Base-by-base conservation (phyloP, 2,329 filamentous ascomycete species). In the Colletotrichum sp. region DNA sequence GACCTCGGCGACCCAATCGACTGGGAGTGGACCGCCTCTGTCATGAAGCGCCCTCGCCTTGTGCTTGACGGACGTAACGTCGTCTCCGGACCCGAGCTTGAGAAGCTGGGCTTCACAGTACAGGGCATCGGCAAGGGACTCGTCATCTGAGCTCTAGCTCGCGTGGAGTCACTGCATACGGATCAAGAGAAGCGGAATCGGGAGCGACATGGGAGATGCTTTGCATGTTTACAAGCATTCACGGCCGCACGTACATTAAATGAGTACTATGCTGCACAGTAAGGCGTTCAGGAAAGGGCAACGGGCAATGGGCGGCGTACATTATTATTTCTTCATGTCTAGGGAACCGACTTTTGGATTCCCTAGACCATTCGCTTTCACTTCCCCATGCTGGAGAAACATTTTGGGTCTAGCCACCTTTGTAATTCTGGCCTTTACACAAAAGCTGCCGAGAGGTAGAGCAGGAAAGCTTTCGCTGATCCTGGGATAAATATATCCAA, bases 1-100 rank as follows among this genome's bases (percentile, higher is more conserved):
- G 78, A 79, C 39, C 81, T 81, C 34, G 4, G 80, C 9, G 88
- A 90, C 75, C 89, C 89, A n/a, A 83, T 91, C 16, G 89, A 91
- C 82, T 91, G 89, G 80, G 82, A 84, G 55, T 83, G 88, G 78
- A 85, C 77, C 9, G 76, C 77, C 16, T 75, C 76, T 12, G 72
- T 77, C 30, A 78, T 78, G 77, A 78, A 77, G 57, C 77, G 76
- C 32, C 77, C 77, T 8, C 73, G 76, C 6, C 77, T 78, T 18
- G 77, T 78, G 49, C 77, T 78, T 15, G 77, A 78, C n/a, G 77
- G 77, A 6, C 77, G 77, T 34, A 78, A 78, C 70, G 68, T 78
- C 28, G 77, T 78, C 36, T 72, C 65, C 6, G 76, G 69, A 13
- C 75, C 76, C 4, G 77, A 78, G 66, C 77, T 78, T 24, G 77